Evolutionary conservation across 1,284 basidiomycete species (phyloP), one percentile per base, ranked within the genome.

Genomic region (Apiotrichum gracile): DNA sequence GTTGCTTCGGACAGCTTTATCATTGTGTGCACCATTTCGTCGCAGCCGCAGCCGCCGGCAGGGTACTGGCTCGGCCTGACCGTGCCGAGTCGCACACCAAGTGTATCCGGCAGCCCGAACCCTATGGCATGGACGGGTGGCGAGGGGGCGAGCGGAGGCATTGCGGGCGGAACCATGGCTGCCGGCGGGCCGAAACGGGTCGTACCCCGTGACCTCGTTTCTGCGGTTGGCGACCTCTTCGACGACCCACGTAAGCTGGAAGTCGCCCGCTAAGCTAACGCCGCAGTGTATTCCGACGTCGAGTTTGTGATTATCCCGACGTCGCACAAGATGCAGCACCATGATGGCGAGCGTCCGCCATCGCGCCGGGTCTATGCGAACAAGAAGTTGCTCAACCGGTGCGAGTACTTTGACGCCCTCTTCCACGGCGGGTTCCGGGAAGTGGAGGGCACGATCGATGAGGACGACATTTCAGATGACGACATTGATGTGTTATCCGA

Each of bases 11-110:
- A 91, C 62, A 81, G 82, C 0, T 85, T 91, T 63, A 70, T 87
- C 44, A 85, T 92, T 52, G 79, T 83, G 21, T 92, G 90, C 65
- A 86, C 82, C 14, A 89, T 92, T 65, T 83, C 84, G 5, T 83
- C 86, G 0, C 81, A 83, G 19, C 81, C 86, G 0, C 76, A 79
- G 4, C 73, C 80, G 2, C 86, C 86, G 19, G 83, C 71, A 0
- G 74, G 70, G 0, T 65, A 67, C 47, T 75, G 72, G 69, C 58
- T 73, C 3, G 73, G 68, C 10, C 45, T 69, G 45, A 64, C 65
- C n/a, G 37, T 63, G 26, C 62, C 62, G 12, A 58, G 27, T 59
- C 24, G 52, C 17, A 25, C 34, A 6, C 24, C 33, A 5, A 29
- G 43, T 13, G 49, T 49, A 10, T 43, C 54, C 4, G 60, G 38